Evolutionary conservation across 2,329 filamentous ascomycete genomes (phyloP).

Genomic region (Anisogramma anomala): DNA sequence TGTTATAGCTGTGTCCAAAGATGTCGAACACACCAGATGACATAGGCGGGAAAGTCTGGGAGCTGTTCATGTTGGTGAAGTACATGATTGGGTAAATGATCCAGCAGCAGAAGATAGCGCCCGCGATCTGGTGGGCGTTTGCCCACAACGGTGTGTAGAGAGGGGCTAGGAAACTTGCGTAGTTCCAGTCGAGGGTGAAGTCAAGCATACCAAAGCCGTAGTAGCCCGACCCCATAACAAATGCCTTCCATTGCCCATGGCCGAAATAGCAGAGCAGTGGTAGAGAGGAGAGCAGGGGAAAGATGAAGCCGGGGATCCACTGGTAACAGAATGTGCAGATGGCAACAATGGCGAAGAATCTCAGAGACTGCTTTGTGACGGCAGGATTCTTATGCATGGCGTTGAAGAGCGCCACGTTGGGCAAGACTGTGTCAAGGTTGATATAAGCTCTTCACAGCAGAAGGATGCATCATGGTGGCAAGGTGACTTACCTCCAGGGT

Average conservation of each 20-base stretch:
- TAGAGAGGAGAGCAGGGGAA: constrained; percentile 19
- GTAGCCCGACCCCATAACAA: constrained; percentile 21
- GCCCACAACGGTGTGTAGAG: constrained; percentile 18
- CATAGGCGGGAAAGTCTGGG: constrained; percentile 17
- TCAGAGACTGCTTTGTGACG: constrained; percentile 20
- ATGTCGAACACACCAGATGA: constrained; percentile 19
- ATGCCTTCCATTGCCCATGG: constrained; percentile 23
- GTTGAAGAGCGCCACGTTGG: constrained; percentile 22
- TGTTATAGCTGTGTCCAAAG: constrained; percentile 20
- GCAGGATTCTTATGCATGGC: constrained; percentile 22
- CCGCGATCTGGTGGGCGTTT: constrained; percentile 16
- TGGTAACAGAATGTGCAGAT: constrained; percentile 21
- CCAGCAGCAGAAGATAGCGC: constrained; percentile 15
- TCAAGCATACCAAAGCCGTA: constrained; percentile 23
- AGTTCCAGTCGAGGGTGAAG: constrained; percentile 22
- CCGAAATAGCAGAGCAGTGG: constrained; percentile 23
- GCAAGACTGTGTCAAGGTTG: constrained; percentile 16
- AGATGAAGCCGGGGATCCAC: constrained; percentile 23
- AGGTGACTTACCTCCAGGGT: constrained; percentile 18
- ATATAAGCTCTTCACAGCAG: too few relatives aligned
- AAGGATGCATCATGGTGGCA: too few relatives aligned
- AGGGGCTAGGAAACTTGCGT: constrained; percentile 16
- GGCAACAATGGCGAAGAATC: constrained; percentile 20
- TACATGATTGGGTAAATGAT: constrained; percentile 18
- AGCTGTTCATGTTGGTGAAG: constrained; percentile 17